phyloP scores from a whole-genome alignment of 164 flowering plant genomes.

The Vitis rupestris region DNA sequence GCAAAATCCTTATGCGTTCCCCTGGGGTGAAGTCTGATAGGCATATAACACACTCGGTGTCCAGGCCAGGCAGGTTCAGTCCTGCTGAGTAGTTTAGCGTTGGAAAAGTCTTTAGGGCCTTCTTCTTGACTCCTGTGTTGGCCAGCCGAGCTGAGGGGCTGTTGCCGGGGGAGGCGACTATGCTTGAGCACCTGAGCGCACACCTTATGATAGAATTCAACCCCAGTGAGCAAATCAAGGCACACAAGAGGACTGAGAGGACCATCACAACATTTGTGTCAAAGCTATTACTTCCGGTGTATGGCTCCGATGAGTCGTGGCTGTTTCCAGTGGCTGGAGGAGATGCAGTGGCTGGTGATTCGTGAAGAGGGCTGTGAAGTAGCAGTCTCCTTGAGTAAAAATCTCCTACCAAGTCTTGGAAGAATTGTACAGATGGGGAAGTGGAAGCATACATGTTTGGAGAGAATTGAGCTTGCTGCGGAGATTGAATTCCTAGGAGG shows the following conservation, averaged over 20 bases:
- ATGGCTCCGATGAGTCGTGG: slow-evolving; percentile 17
- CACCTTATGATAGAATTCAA: slow-evolving; percentile 75
- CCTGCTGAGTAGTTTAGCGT: slow-evolving; percentile 44
- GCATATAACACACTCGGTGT: slow-evolving; percentile 75
- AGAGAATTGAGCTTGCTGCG: background rate
- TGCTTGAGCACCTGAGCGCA: slow-evolving; percentile 64
- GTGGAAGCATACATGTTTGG: slow-evolving; percentile 18
- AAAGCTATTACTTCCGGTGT: slow-evolving; percentile 35
- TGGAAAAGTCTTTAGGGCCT: slow-evolving; percentile 63
- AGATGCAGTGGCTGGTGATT: slow-evolving; percentile 16
- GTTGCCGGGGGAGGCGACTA: slow-evolving; percentile 15
- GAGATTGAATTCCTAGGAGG: slow-evolving; percentile 3
- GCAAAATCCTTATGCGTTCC: slow-evolving; percentile 58
- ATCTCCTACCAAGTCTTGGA: slow-evolving; percentile 18
- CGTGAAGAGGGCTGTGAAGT: slow-evolving; percentile 30
- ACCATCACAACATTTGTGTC: slow-evolving; percentile 84
- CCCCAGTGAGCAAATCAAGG: slow-evolving; percentile 79
- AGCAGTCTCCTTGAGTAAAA: slow-evolving; percentile 50
- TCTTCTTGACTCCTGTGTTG: slow-evolving; percentile 61
- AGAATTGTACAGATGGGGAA: slow-evolving; percentile 9
- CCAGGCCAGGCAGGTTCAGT: slow-evolving; percentile 45
- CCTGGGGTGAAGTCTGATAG: slow-evolving; percentile 65
- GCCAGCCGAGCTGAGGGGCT: slow-evolving; percentile 25
- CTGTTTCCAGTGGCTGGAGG: slow-evolving; percentile 22
- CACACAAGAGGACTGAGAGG: slow-evolving; percentile 79